Evolutionary conservation across 1,284 basidiomycete genomes (phyloP).

Genomic region (Limonomyces culmigenus): DNA sequence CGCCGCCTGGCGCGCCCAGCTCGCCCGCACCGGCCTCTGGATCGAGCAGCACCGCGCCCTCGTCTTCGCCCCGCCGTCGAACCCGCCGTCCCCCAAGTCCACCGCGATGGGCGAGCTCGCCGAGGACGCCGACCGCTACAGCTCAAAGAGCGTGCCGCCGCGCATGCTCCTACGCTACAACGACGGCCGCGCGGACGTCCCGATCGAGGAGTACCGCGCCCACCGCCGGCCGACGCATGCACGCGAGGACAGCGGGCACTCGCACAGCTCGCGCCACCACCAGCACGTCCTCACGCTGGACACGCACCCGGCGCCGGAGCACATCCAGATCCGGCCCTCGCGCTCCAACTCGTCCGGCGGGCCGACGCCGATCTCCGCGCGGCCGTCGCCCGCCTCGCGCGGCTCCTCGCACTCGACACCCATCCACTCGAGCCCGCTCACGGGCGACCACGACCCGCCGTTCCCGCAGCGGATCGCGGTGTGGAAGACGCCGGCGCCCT

Average conservation of each 20-base stretch:
- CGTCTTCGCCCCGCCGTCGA: constrained; percentile 9
- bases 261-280: too few species aligned
- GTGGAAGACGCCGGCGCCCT: too few species aligned
- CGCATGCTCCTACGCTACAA: constrained; percentile 51
- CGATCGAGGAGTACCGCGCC: constrained; percentile 17
- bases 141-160: constrained; percentile 33
- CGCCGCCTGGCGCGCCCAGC: constrained; percentile 24
- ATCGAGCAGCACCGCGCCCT: constrained; percentile 15
- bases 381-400: too few species aligned
- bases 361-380: background rate
- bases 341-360: background rate
- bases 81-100: background rate
- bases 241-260: background rate
- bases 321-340: background rate
- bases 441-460: background rate
- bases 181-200: constrained; percentile 43
- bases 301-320: background rate
- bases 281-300: background rate
- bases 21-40: constrained; percentile 26
- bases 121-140: background rate
- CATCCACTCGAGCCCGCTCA: too few species aligned
- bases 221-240: background rate
- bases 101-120: background rate
- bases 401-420: too few species aligned
- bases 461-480: background rate